phyloP scores from a whole-genome alignment of 1,284 basidiomycete genomes.

The Serendipita sp. region DNA sequence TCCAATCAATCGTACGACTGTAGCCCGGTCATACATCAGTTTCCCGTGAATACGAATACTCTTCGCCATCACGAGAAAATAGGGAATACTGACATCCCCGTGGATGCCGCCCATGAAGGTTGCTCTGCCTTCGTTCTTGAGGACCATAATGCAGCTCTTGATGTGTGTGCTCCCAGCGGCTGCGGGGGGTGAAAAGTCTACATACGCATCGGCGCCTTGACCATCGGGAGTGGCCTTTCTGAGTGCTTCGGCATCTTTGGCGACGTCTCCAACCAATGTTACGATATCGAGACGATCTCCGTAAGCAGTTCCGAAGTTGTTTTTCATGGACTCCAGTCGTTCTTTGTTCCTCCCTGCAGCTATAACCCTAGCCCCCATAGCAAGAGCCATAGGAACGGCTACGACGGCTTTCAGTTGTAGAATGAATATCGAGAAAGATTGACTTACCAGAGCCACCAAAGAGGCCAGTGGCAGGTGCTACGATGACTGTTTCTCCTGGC shows the following conservation, averaged over 20 bases:
- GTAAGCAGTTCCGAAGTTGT: background rate
- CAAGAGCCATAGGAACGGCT: background rate
- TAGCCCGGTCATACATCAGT: background rate
- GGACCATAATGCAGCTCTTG: background rate
- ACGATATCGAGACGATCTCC: background rate
- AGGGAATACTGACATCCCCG: background rate
- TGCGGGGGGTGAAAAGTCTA: background rate
- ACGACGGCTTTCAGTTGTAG: background rate
- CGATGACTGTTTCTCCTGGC: slow-evolving; percentile 11
- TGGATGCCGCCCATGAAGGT: background rate
- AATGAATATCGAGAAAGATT: background rate
- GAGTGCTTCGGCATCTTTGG: background rate
- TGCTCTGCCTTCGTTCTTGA: background rate
- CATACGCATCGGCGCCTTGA: background rate
- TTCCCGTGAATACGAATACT: background rate
- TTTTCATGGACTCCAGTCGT: background rate
- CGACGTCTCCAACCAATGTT: background rate
- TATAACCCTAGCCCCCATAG: background rate
- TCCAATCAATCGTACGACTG: background rate
- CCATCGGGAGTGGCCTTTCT: background rate
- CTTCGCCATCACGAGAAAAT: background rate
- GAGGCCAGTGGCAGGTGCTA: slow-evolving; percentile 11
- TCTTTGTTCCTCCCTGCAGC: background rate
- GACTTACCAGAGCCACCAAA: slow-evolving; percentile 8
- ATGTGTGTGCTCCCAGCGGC: background rate